Evolutionary conservation across 2,329 filamentous ascomycete species (phyloP).

Genomic region (Blastomyces parvus): DNA sequence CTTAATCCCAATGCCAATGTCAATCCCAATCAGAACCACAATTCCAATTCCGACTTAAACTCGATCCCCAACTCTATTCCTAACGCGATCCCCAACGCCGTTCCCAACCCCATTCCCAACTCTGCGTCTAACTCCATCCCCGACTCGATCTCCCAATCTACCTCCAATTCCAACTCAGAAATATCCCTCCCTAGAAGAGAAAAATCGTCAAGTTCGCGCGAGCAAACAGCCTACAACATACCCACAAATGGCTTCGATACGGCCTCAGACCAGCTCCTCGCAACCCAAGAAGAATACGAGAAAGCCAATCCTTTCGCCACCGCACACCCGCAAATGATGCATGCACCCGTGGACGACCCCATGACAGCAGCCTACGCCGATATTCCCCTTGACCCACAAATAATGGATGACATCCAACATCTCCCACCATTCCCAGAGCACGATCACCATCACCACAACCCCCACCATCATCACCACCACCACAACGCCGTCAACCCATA

Average conservation of each 20-base stretch:
- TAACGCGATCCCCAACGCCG: not conserved
- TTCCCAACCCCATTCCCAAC: no score
- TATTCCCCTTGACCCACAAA: slow-evolving; percentile 52
- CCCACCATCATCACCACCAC: slow-evolving; percentile 19
- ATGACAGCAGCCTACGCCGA: slow-evolving; percentile 38
- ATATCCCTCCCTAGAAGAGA: slow-evolving; percentile 17
- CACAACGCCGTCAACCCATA: slow-evolving; percentile 33
- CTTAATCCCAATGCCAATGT: not conserved
- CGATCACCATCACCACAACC: slow-evolving; percentile 18
- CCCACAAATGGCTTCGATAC: slow-evolving; percentile 14
- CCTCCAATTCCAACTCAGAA: slow-evolving; percentile 9
- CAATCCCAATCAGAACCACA: not conserved
- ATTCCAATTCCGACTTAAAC: no score
- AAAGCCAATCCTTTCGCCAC: slow-evolving; percentile 23
- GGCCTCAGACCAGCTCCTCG: slow-evolving; percentile 14
- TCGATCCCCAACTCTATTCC: not conserved
- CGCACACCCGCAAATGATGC: slow-evolving; percentile 25
- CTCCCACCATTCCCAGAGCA: slow-evolving; percentile 32
- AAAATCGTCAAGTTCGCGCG: slow-evolving; percentile 11
- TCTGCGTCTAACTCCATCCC: no score
- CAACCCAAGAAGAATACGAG: slow-evolving; percentile 16
- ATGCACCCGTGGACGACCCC: slow-evolving; percentile 29
- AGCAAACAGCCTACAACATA: slow-evolving; percentile 12
- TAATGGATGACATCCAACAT: slow-evolving; percentile 46
- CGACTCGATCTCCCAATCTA: not conserved